Base-by-base conservation (phyloP, 768 basidiomycete genomes). In the Phlebiopsis gigantea region DNA sequence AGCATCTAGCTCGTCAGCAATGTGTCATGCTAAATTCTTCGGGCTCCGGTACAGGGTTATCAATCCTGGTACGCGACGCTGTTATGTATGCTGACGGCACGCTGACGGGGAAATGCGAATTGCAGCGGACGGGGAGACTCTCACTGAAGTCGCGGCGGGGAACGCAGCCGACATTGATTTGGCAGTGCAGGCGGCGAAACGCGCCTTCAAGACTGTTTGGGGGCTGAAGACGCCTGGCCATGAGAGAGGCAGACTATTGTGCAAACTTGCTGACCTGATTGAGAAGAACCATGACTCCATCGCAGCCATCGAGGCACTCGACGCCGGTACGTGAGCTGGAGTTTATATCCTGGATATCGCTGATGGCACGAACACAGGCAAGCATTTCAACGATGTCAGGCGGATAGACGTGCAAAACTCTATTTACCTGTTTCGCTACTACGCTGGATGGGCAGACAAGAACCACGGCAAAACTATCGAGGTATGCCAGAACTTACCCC, bases 361-460 rank as follows among this genome's bases (percentile, higher is more conserved):
- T 78, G 79, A 34, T 65, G 62, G 19, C 66, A 77, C 4, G 76
- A n/a, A n/a, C n/a, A 2, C 79, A 76, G 81, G 81, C 75, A 73
- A 63, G 66, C 66, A 22, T 45, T 59, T 64, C 53, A 34, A 29
- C 4, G 57, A 55, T 55, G 66, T 71, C 0, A 60, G 62, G n/a
- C 55, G 46, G 0, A 49, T 54, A 0, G 72, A 74, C 44, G 30
- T 72, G 6, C 46, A 52, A 3, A 57, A 57, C 26, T 5, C 48
- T 8, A 24, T 61, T 41, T 45, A 21, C 14, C 42, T n/a, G 2
- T 10, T 65, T 0, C 57, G 63, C 22, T 84, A 84, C 66, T 85
- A 81, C 60, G 83, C 75, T 46, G 84, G 83, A 1, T 79, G 79
- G 74, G 81, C 81, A n/a, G 84, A 83, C 71, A 84, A 84, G 69